Conservation (phyloP, 352 stramenopile genomes). For the Globisporangium polare region DNA sequence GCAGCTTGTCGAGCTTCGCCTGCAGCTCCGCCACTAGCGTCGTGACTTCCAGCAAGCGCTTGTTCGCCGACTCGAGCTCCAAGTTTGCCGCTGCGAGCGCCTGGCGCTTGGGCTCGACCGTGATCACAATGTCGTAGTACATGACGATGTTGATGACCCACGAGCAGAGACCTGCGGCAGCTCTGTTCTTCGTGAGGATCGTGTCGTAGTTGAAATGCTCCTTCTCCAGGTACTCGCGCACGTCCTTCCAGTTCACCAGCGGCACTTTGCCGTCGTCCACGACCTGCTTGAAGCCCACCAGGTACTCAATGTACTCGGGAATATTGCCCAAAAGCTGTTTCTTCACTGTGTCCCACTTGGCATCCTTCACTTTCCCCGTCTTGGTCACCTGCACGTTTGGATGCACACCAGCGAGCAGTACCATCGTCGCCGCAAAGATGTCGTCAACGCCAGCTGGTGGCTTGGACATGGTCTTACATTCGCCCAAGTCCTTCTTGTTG, state of each 20-base stretch:
- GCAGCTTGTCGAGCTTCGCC: slow-evolving; percentile 90
- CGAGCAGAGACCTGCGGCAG: slow-evolving; percentile 90
- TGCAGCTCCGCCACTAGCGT: slow-evolving; percentile 91
- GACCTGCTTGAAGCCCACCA: slow-evolving; percentile 91
- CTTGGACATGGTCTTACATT: slow-evolving; percentile 97
- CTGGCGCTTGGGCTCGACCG: slow-evolving; percentile 93
- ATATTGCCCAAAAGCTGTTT: slow-evolving; percentile 95
- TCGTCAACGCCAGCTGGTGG: slow-evolving; percentile 93
- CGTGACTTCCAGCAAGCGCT: slow-evolving; percentile 83
- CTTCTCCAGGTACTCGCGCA: slow-evolving; percentile 91
- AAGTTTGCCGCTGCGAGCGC: slow-evolving; percentile 89
- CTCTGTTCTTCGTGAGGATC: slow-evolving; percentile 94
- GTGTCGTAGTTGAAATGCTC: slow-evolving; percentile 95
- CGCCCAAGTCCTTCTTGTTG: slow-evolving; percentile 95
- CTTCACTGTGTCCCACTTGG: slow-evolving; percentile 93
- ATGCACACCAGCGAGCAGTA: slow-evolving; percentile 92
- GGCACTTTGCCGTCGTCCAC: slow-evolving; percentile 93
- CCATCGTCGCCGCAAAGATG: slow-evolving; percentile 93
- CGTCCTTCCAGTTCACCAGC: slow-evolving; percentile 92
- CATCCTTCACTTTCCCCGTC: slow-evolving; percentile 95
- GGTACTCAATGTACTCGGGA: slow-evolving; percentile 94
- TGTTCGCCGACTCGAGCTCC: slow-evolving; percentile 90
- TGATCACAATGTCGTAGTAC: slow-evolving; percentile 96
- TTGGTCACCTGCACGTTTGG: slow-evolving; percentile 93
- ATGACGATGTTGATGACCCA: slow-evolving; percentile 97